Evolutionary conservation across 1,284 basidiomycete genomes (phyloP), one percentile per base, ranked within the genome.

Genomic region (Naganishia cerealis): DNA sequence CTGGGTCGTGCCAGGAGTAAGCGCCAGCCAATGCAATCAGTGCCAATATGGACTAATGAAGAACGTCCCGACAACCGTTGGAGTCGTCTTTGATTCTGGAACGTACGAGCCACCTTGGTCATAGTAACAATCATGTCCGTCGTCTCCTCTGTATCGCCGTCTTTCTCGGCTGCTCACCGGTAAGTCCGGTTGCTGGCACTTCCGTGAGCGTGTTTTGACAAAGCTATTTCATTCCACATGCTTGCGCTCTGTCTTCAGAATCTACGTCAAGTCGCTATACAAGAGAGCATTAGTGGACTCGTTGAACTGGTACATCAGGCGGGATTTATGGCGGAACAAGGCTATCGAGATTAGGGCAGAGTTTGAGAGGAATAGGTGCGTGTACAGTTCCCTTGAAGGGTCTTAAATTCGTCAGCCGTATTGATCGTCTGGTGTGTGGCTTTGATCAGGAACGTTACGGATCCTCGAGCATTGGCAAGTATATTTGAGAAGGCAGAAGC

Each of bases 181-280:
- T 75, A 50, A 48, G 74, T 38, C 13, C 13, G 7, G 26, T 9
- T 15, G 21, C 46, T 6, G 21, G n/a, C 21, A 9, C 46, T 50
- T 24, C 3, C 3, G 7, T 8, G 46, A 21, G 7, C 46, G 46
- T 50, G 15, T 36, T 53, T 21, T 33, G 36, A 38, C 26, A 38
- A 21, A 13, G 15, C 24, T 33, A 33, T 33, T 54, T 10, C 18
- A 21, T 55, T 52, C 36, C n/a, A 13, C 36, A 24, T 38, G n/a
- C 24, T 54, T 48, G 6, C 43, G 7, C 16, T 36, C 8, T 36
- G 26, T 39, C 56, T 52, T n/a, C 72, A 81, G 80, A 68, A 84
- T 87, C 76, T 91, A 94, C 80, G 92, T 97, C 81, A 91, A 93
- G 82, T 91, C 90, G 33, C 86, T 97, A 15, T 97, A 96, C 84